Base-by-base conservation (phyloP, 768 basidiomycete genomes). In the Hygrocybe coccinea region DNA sequence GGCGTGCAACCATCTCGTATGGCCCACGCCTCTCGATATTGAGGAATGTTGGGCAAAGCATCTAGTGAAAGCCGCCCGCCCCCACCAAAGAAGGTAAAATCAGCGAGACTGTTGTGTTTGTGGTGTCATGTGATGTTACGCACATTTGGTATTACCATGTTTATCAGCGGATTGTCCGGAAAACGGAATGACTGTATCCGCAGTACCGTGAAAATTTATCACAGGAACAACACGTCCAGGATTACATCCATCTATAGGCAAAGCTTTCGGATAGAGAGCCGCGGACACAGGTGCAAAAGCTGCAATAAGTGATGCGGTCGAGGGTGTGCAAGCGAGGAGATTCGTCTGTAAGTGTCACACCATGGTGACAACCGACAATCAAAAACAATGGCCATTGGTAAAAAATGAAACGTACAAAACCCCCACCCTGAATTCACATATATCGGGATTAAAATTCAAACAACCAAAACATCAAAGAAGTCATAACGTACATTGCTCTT, bases 221-320 rank as follows among this genome's bases (percentile, higher is more conserved):
- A 63, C 39, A 15, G 60, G 62, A 15, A 61, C 52, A 6, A 24
- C 25, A 15, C 60, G 60, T 19, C 55, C 51, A 3, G 60, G 60
- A 10, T 50, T 36, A 39, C 61, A 58, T 22, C 35, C 46, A 22
- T 15, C 6, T 44, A 60, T 55, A 7, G 62, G 62, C 35, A 47
- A 46, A 1, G 60, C 54, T 29, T 60, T 56, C 29, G 34, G 41
- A 41, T 63, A 63, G 15, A 63, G 54, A 21, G 62, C 60, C n/a
- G 56, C 43, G 1, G 62, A 63, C 19, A 63, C 60, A 21, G 58
- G 52, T 7, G 62, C 62, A 33, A 63, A 63, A 15, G 62, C 62
- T 7, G 62, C 62, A 22, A 64, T 59, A 24, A 15, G 43, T 35
- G 36, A 22, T 10, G 53, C 59, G 1, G 41, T 60, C 5, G 41